Conservation (phyloP, 495 filamentous ascomycete genomes). For the Barbatosphaeria neglecta region DNA sequence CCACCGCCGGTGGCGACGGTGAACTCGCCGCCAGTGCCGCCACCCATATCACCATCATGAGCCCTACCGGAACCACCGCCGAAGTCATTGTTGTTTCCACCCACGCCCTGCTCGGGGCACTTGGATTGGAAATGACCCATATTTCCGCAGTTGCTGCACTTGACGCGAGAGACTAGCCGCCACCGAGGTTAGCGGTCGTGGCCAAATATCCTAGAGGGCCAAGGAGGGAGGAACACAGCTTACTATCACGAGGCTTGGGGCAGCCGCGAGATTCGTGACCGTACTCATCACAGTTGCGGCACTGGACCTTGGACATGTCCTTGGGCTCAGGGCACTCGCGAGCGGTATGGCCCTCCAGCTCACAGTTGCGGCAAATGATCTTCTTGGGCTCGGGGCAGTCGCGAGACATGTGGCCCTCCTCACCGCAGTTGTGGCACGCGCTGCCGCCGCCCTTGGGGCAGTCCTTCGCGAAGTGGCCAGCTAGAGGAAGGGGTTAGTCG, state of each 20-base stretch:
- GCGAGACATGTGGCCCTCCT: constrained; percentile 51
- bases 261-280: constrained; percentile 69
- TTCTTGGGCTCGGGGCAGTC: constrained; percentile 52
- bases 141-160: constrained; percentile 66
- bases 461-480: constrained; percentile 74
- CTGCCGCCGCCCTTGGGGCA: constrained; percentile 51
- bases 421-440: constrained; percentile 54
- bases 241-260: constrained; percentile 62
- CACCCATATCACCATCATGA: neutral
- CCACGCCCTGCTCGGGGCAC: constrained; percentile 41
- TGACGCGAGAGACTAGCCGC: constrained; percentile 43
- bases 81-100: constrained; percentile 19
- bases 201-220: neutral
- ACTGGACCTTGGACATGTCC: constrained; percentile 53
- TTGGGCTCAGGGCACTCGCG: constrained; percentile 43
- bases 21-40: neutral
- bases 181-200: constrained; percentile 13
- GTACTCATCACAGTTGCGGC: constrained; percentile 63
- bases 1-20: neutral
- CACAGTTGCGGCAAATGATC: constrained; percentile 61
- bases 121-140: constrained; percentile 58
- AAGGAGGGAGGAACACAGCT: constrained; percentile 11
- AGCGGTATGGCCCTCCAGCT: constrained; percentile 52
- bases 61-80: constrained; percentile 3
- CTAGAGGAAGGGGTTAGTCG: too few relatives aligned